phyloP scores from a whole-genome alignment of 495 filamentous ascomycete genomes.

The Penicillium steckii region DNA sequence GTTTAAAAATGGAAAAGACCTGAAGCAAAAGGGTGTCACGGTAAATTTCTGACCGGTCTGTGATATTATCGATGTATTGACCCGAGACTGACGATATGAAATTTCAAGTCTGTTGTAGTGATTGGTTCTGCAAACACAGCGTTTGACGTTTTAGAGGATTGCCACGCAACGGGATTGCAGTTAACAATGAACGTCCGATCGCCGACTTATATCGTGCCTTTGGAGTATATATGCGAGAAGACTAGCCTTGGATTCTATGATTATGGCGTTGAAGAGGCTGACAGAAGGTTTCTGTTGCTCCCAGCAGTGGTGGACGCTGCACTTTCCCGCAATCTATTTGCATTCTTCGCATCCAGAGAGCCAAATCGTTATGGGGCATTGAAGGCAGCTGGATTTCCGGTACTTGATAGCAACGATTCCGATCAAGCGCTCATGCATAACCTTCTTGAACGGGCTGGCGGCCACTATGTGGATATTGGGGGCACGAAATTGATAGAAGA shows the following conservation, averaged over 20 bases:
- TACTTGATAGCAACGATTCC: constrained; percentile 20
- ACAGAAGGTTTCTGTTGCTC: constrained; percentile 14
- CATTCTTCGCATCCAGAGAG: constrained; percentile 13
- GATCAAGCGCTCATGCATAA: constrained; percentile 16
- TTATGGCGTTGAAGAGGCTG: constrained; percentile 14
- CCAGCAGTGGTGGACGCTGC: constrained; percentile 17
- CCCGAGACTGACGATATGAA: neutral
- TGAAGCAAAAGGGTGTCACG: constrained; percentile 15
- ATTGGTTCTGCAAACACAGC: constrained; percentile 48
- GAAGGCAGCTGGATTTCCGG: constrained; percentile 16
- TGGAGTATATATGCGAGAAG: constrained; percentile 17
- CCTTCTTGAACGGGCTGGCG: constrained; percentile 28
- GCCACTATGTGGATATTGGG: constrained; percentile 43
- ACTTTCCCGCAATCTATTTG: constrained; percentile 10
- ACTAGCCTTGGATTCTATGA: constrained; percentile 22
- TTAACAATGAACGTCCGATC: constrained; percentile 42
- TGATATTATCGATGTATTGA: neutral
- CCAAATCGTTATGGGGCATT: constrained; percentile 18
- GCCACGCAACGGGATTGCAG: constrained; percentile 32
- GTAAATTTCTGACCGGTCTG: too few species aligned
- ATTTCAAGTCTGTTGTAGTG: constrained; percentile 35
- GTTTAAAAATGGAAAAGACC: constrained; percentile 23
- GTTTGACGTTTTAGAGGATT: constrained; percentile 47
- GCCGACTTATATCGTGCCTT: constrained; percentile 32
- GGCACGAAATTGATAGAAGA: constrained; percentile 31